phyloP scores from a whole-genome alignment of 2,329 filamentous ascomycete species.

The Chaetomium sp. region DNA sequence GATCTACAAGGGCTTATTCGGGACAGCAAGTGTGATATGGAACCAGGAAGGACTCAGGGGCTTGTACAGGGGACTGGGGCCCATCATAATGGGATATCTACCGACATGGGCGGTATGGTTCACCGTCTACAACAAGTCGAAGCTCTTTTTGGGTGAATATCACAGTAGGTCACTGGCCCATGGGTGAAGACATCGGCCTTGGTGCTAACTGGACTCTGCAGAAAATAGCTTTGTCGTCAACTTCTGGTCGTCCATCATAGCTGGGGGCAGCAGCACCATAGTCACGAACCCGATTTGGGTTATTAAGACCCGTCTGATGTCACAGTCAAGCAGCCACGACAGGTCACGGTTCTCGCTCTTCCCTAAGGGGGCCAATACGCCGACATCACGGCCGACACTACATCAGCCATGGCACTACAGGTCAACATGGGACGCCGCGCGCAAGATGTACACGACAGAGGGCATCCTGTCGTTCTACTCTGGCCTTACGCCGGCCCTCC shows the following conservation, averaged over 20 bases:
- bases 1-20: conserved; percentile 84
- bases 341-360: conserved; percentile 50
- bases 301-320: conserved; percentile 98
- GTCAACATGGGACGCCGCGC: conserved; percentile 85
- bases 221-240: conserved; percentile 78
- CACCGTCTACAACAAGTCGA: conserved; percentile 90
- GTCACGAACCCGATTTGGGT: conserved; percentile 99
- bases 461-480: conserved; percentile 92
- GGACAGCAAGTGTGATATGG: conserved; percentile 85
- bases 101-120: conserved; percentile 99
- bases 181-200: no score
- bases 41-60: conserved; percentile 84
- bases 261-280: conserved; percentile 89
- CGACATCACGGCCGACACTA: conserved; percentile 56
- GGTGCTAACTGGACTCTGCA: conserved; percentile 39
- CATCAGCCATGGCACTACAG: conserved; percentile 87
- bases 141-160: conserved; percentile 68
- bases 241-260: conserved; percentile 86
- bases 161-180: conserved; percentile 54
- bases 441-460: conserved; percentile 93
- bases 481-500: conserved; percentile 84
- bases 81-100: conserved; percentile 92
- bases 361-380: conserved; percentile 55
- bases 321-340: conserved; percentile 63
- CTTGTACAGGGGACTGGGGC: conserved; percentile 89